These are phyloP conservation scores for Wickerhamiella alocasiicola DNA, from an alignment of 805 yeast genomes.

Conservation along the genomic window DNA sequence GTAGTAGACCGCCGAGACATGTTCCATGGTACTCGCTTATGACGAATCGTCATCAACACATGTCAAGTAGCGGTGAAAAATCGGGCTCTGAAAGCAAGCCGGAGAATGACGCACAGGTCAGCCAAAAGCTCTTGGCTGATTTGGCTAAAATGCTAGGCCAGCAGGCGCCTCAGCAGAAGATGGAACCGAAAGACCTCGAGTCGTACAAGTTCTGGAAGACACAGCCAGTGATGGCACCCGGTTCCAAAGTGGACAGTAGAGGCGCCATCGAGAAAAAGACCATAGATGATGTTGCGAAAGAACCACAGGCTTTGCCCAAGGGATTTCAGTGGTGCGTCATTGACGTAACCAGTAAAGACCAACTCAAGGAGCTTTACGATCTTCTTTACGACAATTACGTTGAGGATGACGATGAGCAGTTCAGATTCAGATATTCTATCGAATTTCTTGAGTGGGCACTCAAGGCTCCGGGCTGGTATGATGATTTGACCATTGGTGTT, in stretches of 20 bases:
- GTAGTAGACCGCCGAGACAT: conserved; percentile 6
- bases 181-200: conserved; percentile 42
- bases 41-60: background rate
- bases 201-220: conserved; percentile 97
- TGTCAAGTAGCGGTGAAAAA: background rate
- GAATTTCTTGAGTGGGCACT: conserved; percentile 87
- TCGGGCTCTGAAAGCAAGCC: background rate
- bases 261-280: conserved; percentile 76
- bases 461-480: conserved; percentile 82
- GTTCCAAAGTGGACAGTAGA: conserved; percentile 54
- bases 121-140: conserved; percentile 10
- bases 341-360: conserved; percentile 42
- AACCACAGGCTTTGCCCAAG: conserved; percentile 55
- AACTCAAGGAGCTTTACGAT: conserved; percentile 66
- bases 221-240: conserved; percentile 63
- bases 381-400: conserved; percentile 82
- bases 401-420: conserved; percentile 84
- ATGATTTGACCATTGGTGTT: conserved; percentile 89
- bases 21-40: no score
- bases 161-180: conserved; percentile 12
- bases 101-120: background rate
- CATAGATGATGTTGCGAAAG: conserved; percentile 56
- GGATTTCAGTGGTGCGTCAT: conserved; percentile 86
- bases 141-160: conserved; percentile 17
- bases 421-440: conserved; percentile 78